These are phyloP conservation scores for Eucommia ulmoides DNA, from an alignment of 257 asterid genomes.

Conservation along the genomic window DNA sequence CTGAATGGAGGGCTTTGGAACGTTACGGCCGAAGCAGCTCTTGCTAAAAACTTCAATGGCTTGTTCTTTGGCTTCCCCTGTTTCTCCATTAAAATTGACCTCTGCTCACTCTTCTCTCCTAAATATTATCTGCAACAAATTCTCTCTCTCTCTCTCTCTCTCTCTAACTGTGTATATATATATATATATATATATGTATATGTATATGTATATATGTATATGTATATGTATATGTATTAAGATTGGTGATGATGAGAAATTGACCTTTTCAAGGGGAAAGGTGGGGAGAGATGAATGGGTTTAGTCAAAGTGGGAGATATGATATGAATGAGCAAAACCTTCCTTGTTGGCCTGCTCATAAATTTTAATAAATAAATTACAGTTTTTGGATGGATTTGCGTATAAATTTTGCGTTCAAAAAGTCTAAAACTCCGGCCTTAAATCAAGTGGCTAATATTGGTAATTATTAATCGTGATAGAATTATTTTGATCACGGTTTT, in stretches of 20 bases:
- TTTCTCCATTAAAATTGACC: conserved; percentile 26
- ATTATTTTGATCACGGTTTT: too few species aligned
- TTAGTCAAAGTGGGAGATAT: background rate
- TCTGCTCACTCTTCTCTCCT: background rate
- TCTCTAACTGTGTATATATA: background rate
- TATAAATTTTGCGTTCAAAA: conserved; percentile 1
- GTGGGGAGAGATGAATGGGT: background rate
- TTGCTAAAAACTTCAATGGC: conserved; percentile 27
- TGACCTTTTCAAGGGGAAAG: background rate
- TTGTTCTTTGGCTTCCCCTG: conserved; percentile 21
- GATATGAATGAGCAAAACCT: background rate
- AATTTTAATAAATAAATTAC: background rate
- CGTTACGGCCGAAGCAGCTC: conserved; percentile 17
- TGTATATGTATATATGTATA: background rate
- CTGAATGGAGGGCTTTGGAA: conserved; percentile 32
- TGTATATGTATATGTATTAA: background rate
- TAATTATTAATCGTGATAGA: too few species aligned
- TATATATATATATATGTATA: background rate
- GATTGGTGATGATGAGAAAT: background rate
- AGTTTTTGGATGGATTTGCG: background rate
- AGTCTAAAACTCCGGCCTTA: conserved; percentile 3
- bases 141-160: too few species aligned
- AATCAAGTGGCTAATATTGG: background rate
- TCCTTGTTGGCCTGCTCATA: background rate
- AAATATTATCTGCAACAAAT: background rate